phyloP scores from a whole-genome alignment of 164 flowering plant genomes.

The Nymphaea thermarum region DNA sequence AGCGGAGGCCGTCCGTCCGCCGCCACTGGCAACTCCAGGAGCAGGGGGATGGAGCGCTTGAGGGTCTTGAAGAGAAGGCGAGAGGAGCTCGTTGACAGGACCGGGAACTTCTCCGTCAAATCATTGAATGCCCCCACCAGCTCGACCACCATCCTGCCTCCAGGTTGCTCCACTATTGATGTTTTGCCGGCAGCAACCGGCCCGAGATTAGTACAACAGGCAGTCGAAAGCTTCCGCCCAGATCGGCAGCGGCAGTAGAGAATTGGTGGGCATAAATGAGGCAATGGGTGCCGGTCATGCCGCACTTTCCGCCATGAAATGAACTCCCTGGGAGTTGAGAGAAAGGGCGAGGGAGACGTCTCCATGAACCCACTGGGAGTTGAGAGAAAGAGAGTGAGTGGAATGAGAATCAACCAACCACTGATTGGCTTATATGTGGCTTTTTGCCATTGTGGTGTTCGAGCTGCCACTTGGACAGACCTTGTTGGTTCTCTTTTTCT shows the following conservation, averaged over 20 bases:
- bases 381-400: not conserved
- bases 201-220: not conserved
- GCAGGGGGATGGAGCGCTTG: conserved; percentile 75
- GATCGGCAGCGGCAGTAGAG: not conserved
- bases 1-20: conserved; percentile 79
- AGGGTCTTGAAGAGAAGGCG: conserved; percentile 64
- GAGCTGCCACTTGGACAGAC: not conserved
- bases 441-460: not conserved
- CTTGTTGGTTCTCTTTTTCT: not conserved
- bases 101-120: conserved; percentile 62
- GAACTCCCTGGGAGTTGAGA: not conserved
- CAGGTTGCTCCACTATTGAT: conserved; percentile 34
- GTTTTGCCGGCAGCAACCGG: conserved; percentile 1
- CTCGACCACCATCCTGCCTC: conserved; percentile 87
- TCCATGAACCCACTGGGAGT: not conserved
- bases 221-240: not conserved
- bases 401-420: too few species aligned
- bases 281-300: not conserved
- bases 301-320: not conserved
- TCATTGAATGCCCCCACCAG: conserved; percentile 79
- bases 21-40: conserved; percentile 42
- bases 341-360: not conserved
- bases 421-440: not conserved
- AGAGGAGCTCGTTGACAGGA: conserved; percentile 48
- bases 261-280: not conserved